phyloP scores from a whole-genome alignment of 768 basidiomycete genomes.

The Suillus sp. region DNA sequence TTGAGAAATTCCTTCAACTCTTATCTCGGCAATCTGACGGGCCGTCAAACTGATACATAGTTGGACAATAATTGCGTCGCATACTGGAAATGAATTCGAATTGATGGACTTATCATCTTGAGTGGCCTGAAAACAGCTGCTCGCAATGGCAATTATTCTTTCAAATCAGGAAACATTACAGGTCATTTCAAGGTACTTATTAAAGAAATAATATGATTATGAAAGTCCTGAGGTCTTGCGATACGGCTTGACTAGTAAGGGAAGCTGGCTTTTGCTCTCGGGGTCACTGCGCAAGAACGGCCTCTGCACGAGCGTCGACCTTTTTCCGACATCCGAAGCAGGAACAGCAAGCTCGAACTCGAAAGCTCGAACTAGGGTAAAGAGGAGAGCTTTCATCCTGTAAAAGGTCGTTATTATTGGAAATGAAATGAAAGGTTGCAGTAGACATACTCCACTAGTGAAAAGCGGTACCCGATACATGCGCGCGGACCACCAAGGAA shows the following conservation, averaged over 20 bases:
- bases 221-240: background rate
- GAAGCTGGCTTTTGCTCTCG: conserved; percentile 44
- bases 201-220: background rate
- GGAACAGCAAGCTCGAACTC: conserved; percentile 57
- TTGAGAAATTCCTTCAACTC: conserved; percentile 43
- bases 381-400: conserved; percentile 47
- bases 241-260: conserved; percentile 32
- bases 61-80: background rate
- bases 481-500: conserved; percentile 67
- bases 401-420: background rate
- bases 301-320: conserved; percentile 39
- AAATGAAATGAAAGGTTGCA: background rate
- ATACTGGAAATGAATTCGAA: background rate
- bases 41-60: background rate
- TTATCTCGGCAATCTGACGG: conserved; percentile 17
- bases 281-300: conserved; percentile 46
- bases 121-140: background rate
- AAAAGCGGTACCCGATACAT: conserved; percentile 70
- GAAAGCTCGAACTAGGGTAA: conserved; percentile 52
- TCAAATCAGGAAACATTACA: background rate
- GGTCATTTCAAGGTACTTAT: background rate
- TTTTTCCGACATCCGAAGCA: conserved; percentile 38
- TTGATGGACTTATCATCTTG: background rate
- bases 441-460: conserved; percentile 54
- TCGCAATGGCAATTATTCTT: no score